These are phyloP conservation scores for Nothomitra cinnamomea DNA, from an alignment of 2,329 filamentous ascomycete species.

Conservation along the genomic window DNA sequence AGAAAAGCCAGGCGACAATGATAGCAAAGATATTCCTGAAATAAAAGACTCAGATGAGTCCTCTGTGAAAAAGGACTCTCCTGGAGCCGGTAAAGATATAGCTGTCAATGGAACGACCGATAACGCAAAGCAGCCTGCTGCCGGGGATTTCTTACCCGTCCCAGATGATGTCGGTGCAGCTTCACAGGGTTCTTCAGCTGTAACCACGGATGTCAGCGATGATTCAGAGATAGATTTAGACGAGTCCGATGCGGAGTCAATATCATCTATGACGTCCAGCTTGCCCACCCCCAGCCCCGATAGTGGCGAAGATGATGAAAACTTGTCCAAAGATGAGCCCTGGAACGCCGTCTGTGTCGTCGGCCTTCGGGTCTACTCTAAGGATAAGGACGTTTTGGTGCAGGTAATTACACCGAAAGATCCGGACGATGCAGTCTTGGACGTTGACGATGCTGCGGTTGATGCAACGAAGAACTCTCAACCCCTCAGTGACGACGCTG, in stretches of 20 bases:
- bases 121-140: no score
- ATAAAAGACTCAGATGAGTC: no score
- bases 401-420: slow-evolving; percentile 32
- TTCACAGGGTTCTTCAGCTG: not conserved
- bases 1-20: no score
- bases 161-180: not conserved
- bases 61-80: no score
- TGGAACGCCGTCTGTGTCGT: slow-evolving; percentile 47
- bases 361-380: slow-evolving; percentile 39
- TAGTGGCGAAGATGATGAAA: slow-evolving; percentile 14
- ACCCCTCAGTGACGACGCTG: no score
- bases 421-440: slow-evolving; percentile 24
- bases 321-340: slow-evolving; percentile 29
- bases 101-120: no score
- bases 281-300: not conserved
- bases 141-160: no score
- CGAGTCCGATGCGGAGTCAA: not conserved
- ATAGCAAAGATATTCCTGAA: no score
- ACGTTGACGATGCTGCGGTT: slow-evolving; percentile 21
- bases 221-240: not conserved
- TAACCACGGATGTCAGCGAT: not conserved
- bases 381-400: slow-evolving; percentile 32
- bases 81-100: no score
- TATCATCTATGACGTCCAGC: no score
- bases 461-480: slow-evolving; percentile 5